Conservation (phyloP, 495 filamentous ascomycete species). For the Penicillium roqueforti region DNA sequence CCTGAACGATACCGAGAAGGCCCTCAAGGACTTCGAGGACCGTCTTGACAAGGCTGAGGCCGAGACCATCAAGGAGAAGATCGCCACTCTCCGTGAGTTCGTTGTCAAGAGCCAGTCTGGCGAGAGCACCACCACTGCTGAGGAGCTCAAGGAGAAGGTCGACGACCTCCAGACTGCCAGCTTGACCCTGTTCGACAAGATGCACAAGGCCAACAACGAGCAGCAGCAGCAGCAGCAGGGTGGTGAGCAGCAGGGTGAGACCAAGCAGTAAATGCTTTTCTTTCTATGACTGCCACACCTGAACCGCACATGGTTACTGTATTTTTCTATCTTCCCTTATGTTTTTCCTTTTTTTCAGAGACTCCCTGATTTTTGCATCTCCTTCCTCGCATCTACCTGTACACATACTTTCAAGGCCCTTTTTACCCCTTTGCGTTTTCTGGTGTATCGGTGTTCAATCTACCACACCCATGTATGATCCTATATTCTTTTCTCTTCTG, state of each 20-base stretch:
- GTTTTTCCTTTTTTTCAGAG: conserved; percentile 25
- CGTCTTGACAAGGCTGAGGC: conserved; percentile 96
- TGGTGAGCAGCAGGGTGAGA: conserved; percentile 68
- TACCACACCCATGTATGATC: conserved; percentile 27
- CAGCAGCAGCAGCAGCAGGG: conserved; percentile 53
- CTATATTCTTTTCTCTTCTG: conserved; percentile 28
- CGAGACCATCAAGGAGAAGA: conserved; percentile 90
- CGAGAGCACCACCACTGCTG: conserved; percentile 77
- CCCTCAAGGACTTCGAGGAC: conserved; percentile 92
- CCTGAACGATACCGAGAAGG: conserved; percentile 96
- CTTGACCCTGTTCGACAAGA: conserved; percentile 98
- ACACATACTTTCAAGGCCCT: conserved; percentile 37
- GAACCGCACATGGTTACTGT: conserved; percentile 20
- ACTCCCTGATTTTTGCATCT: conserved; percentile 25
- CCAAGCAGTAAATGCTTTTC: conserved; percentile 62
- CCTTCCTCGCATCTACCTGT: conserved; percentile 38
- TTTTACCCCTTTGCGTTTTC: conserved; percentile 27
- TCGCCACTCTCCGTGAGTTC: conserved; percentile 79
- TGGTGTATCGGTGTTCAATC: conserved; percentile 42
- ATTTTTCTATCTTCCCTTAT: conserved; percentile 25
- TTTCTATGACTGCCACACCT: neutral
- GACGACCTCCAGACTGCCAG: conserved; percentile 95
- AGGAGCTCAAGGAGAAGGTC: conserved; percentile 94
- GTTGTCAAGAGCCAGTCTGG: conserved; percentile 92
- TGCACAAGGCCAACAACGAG: conserved; percentile 91